Evolutionary conservation across 108 stramenopile species (phyloP).

Genomic region (Cyclotella atomus): DNA sequence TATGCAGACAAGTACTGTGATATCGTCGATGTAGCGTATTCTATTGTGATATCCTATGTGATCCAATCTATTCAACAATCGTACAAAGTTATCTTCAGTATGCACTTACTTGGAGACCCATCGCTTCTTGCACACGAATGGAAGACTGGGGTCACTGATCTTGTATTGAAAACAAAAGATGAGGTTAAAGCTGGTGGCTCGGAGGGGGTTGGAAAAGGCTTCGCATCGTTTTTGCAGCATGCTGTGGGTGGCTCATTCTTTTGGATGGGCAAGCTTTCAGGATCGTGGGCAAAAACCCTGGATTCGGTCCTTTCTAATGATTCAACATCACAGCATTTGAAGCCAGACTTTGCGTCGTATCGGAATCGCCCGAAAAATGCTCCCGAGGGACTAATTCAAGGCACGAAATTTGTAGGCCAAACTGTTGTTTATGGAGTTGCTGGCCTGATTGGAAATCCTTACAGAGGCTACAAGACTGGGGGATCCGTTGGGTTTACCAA

Average conservation of each 20-base stretch:
- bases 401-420: slow-evolving; percentile 21
- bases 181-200: slow-evolving; percentile 43
- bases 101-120: slow-evolving; percentile 51
- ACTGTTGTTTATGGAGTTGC: slow-evolving; percentile 39
- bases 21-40: slow-evolving; percentile 31
- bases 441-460: slow-evolving; percentile 47
- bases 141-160: slow-evolving; percentile 41
- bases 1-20: slow-evolving; percentile 46
- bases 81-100: slow-evolving; percentile 47
- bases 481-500: slow-evolving; percentile 20
- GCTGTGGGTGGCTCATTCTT: slow-evolving; percentile 30
- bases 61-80: slow-evolving; percentile 40
- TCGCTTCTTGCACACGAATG: slow-evolving; percentile 39
- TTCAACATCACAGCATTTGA: slow-evolving; percentile 36
- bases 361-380: slow-evolving; percentile 32
- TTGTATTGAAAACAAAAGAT: slow-evolving; percentile 32
- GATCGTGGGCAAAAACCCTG: slow-evolving; percentile 20
- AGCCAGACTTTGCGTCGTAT: slow-evolving; percentile 22
- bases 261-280: slow-evolving; percentile 27
- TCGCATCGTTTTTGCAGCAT: slow-evolving; percentile 34
- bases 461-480: slow-evolving; percentile 34
- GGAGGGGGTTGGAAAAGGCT: slow-evolving; percentile 43
- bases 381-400: slow-evolving; percentile 39
- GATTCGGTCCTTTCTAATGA: slow-evolving; percentile 35
- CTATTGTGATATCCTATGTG: slow-evolving; percentile 32